Evolutionary conservation across 495 filamentous ascomycete species (phyloP).

Genomic region (Penicillium turbatum): DNA sequence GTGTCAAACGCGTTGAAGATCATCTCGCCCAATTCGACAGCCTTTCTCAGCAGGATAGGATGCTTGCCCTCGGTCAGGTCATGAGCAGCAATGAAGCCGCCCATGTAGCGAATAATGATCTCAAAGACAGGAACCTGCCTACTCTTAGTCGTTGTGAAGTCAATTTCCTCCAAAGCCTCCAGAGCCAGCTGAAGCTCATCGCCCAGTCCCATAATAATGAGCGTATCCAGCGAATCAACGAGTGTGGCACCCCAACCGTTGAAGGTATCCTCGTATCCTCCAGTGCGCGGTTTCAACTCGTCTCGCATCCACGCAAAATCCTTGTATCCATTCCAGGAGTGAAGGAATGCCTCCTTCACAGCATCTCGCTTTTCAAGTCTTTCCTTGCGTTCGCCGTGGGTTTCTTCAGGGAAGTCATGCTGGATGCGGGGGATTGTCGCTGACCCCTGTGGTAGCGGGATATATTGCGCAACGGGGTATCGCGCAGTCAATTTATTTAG

Average conservation of each 20-base stretch:
- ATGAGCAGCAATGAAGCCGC: conserved; percentile 77
- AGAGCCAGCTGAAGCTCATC: conserved; percentile 58
- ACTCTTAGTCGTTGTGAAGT: conserved; percentile 47
- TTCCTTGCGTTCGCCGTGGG: conserved; percentile 26
- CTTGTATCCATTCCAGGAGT: conserved; percentile 74
- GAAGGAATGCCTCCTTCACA: conserved; percentile 65
- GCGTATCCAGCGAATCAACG: conserved; percentile 59
- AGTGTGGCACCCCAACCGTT: conserved; percentile 59
- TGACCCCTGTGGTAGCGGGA: conserved; percentile 45
- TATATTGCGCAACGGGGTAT: conserved; percentile 47
- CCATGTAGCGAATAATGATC: conserved; percentile 83
- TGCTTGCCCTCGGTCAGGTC: conserved; percentile 69
- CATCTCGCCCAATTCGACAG: conserved; percentile 79
- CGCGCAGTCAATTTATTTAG: conserved; percentile 43
- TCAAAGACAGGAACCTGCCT: conserved; percentile 75
- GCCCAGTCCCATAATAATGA: conserved; percentile 59
- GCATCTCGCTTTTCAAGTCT: conserved; percentile 46
- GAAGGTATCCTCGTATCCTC: conserved; percentile 48
- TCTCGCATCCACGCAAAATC: conserved; percentile 74
- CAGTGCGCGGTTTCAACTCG: conserved; percentile 66
- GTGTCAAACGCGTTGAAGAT: conserved; percentile 93
- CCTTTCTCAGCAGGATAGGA: conserved; percentile 73
- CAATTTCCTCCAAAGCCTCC: conserved; percentile 48
- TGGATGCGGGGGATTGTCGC: conserved; percentile 49
- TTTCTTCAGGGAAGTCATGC: conserved; percentile 48